Evolutionary conservation across 2,329 filamentous ascomycete species (phyloP), one percentile per base, ranked within the genome.

Genomic region (Trichoderma atroviride): DNA sequence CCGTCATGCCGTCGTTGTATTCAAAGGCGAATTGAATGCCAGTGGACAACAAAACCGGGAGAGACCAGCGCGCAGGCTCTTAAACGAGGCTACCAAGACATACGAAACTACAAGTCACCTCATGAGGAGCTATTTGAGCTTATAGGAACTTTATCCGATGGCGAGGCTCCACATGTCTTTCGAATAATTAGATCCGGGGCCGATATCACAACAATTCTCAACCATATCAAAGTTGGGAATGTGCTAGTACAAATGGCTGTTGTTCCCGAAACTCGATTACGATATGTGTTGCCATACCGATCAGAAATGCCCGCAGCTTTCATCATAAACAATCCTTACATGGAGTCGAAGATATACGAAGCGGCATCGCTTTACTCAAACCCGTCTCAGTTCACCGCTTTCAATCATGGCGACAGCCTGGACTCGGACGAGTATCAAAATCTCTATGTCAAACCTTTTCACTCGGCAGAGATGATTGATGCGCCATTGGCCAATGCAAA

Each of bases 241-340:
- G 65, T 79, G 19, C 71, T 80, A 5, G 69, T 80, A 5, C 78
- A 81, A 70, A 72, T 79, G 22, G 74, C 76, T 3, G 67, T 80
- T 11, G 65, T 71, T 0, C 78, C 79, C 16, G 78, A 80, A 66
- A 72, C 77, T 9, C 73, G 77, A 5, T 76, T 73, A 43, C 78
- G 78, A 31, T 80, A 77, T 64, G 76, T 78, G 55, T 80, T 81
- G 50, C 79, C 79, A 1, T 79, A 78, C 55, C 35, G 29, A 14
- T 31, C 61, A 19, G 27, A 63, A 40, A 70, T 71, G 68, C 79
- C 79, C 1, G 61, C 70, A 4, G 75, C 71, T 22, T 69, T 78
- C 14, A 40, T 71, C 24, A 67, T 22, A 13, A 47, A 73, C 43
- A 75, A 74, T 40, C 71, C 72, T 2, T 76, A 77, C 31, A 59